A percentile compares a stretch with the other conserved stretches of the same genome.
Conservation (phyloP, 495 filamentous ascomycete species). For the Tuber calosporum region DNA sequence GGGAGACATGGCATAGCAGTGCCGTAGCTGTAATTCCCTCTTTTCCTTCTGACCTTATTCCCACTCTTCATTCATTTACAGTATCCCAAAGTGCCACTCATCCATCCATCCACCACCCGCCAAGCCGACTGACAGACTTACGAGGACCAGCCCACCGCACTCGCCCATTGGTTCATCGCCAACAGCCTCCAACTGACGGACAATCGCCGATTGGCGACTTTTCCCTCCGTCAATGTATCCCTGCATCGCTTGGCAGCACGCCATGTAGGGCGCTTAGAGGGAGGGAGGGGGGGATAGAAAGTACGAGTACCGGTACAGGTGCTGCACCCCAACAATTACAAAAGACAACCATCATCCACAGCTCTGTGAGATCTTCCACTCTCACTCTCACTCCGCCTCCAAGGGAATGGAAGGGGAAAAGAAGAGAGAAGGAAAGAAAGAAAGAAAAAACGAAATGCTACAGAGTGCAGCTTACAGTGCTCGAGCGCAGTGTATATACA, state of each 20-base stretch:
- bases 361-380: not conserved
- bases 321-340: not conserved
- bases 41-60: slow-evolving; percentile 9
- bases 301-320: not conserved
- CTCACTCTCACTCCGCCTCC: not conserved
- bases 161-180: slow-evolving; percentile 3
- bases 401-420: not conserved
- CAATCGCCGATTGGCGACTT: slow-evolving; percentile 37
- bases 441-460: not conserved
- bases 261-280: not conserved
- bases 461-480: not conserved
- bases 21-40: too few species aligned
- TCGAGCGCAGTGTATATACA: not conserved
- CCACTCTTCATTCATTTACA: slow-evolving; percentile 1
- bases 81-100: not conserved
- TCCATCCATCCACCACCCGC: not conserved
- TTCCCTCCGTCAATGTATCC: not conserved
- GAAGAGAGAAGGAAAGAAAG: too few species aligned
- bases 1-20: not conserved
- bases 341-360: not conserved
- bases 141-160: not conserved
- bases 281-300: too few species aligned
- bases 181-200: slow-evolving; percentile 10
- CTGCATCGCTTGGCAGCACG: not conserved
- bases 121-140: not conserved